Evolutionary conservation across 768 basidiomycete genomes (phyloP), one percentile per base, ranked within the genome.

Genomic region (Naematelia aurantialba): DNA sequence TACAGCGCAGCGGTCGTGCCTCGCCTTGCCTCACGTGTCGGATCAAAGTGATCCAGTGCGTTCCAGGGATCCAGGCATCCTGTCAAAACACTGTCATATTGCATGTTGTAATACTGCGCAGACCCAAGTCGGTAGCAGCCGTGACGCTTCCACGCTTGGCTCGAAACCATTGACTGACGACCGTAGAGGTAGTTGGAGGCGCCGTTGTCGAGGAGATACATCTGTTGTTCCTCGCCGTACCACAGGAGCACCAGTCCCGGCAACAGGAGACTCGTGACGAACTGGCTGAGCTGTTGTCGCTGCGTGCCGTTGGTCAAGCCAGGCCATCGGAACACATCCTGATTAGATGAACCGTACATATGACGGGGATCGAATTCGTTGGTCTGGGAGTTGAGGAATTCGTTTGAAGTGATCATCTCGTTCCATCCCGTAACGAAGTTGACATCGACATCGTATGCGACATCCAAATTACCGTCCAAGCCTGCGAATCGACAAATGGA

Each of bases 261-360:
- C 86, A 92, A 87, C 25, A 92, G 80, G 64, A 94, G 69, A 26
- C 83, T 82, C 30, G 86, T 84, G 66, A 94, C 82, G 72, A 93
- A 94, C 11, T 87, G 84, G 0, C 82, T 91, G 52, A 93, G 75
- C 13, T 82, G 86, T 58, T 87, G 86, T 66, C 82, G 83, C 68
- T 88, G 84, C 1, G 86, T 87, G 19, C 92, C 92, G 68, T 90
- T 89, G 68, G 87, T 84, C 67, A 96, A 75, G 78, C 87, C 85
- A 2, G 89, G 90, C 92, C 91, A 96, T 57, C 92, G 83, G 82
- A 88, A 96, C 10, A 96, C 84, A 80, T 94, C 92, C 79, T 93
- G 93, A 73, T 94, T 93, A 72, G 87, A 88, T n/a, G 86, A 86
- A 42, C 92, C 92, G 70, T 82, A 91, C 87, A 92, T 85, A 78